Evolutionary conservation across 1,139 yeast species (phyloP).

Genomic region (Kodamaea ohmeri): DNA sequence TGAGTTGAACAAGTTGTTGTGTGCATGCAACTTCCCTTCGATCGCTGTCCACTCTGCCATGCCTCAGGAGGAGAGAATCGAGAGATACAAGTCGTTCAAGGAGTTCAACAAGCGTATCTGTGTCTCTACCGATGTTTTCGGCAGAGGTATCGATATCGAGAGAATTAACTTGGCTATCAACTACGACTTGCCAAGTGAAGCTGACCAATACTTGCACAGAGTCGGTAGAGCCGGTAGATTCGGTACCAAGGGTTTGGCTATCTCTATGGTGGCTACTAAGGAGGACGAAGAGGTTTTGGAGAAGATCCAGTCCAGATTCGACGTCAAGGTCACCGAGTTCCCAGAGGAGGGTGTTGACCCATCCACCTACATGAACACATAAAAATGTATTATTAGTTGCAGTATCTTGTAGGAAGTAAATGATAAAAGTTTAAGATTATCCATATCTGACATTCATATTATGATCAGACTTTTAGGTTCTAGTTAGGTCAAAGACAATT

Average conservation of each 20-base stretch:
- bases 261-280: slow-evolving; percentile 81
- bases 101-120: slow-evolving; percentile 98
- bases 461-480: too few relatives aligned
- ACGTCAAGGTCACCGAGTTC: slow-evolving; percentile 90
- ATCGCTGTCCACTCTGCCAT: slow-evolving; percentile 95
- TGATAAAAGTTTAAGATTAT: too few relatives aligned
- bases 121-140: slow-evolving; percentile 97
- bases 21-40: slow-evolving; percentile 95
- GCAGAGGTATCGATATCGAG: slow-evolving; percentile 99
- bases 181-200: slow-evolving; percentile 87
- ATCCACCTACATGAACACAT: slow-evolving; percentile 96
- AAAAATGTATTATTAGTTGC: slow-evolving; percentile 17
- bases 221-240: slow-evolving; percentile 99
- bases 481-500: too few relatives aligned
- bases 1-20: slow-evolving; percentile 83
- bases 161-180: slow-evolving; percentile 97
- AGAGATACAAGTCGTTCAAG: slow-evolving; percentile 91
- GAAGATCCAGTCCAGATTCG: slow-evolving; percentile 95
- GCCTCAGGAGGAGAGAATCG: slow-evolving; percentile 97
- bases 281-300: slow-evolving; percentile 89
- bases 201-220: slow-evolving; percentile 97
- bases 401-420: too few relatives aligned
- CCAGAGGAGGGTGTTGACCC: slow-evolving; percentile 99
- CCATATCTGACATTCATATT: too few relatives aligned
- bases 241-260: slow-evolving; percentile 97